Base-by-base conservation (phyloP, 345 rosid species). In the Clausena lansium region DNA sequence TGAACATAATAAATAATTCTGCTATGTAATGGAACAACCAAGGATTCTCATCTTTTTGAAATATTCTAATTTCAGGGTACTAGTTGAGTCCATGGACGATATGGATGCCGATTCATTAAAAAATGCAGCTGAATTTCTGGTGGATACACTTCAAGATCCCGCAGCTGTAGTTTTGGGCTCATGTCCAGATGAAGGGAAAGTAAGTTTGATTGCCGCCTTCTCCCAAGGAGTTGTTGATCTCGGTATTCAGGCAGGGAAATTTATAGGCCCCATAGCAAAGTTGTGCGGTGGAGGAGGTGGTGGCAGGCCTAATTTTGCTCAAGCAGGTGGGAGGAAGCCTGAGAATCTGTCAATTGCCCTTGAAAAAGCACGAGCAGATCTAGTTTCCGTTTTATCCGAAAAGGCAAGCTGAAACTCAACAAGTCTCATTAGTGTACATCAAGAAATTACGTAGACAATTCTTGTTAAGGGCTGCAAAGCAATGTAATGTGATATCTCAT, bases 271-370 rank as follows among this genome's bases (percentile, higher is more conserved):
- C 22, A 82, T 95, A 63, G 98, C 98, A 45, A 93, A 89, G 79
- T 19, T 91, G 74, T 93, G 99, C 10, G 96, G 96, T 1, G 99
- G 98, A 78, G 99, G 99, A 59, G 99, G 99, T 0, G 99, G 97
- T 30, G 99, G 99, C 70, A 87, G 91, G 79, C 94, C 97, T 11
- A 93, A 92, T 83, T 95, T 95, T 20, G 95, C 99, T 77, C 99
- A 95, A 86, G 99, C 99, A 15, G 98, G 99, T 4, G 97, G 98
- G 7, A 90, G 93, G 84, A 92, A 89, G 55, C 96, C 97, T 0
- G 96, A 91, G 84, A 86, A 92, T 77, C 88, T 93, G 74, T 30
- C 85, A 24, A 82, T 71, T 45, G 98, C 97, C 32, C 85, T 95
- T 33, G 96, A 90, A 83, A 90, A 90, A 85, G 98, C 98, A 55